Evolutionary conservation across 306 rosid genomes (phyloP).

Genomic region (Rosa persica): DNA sequence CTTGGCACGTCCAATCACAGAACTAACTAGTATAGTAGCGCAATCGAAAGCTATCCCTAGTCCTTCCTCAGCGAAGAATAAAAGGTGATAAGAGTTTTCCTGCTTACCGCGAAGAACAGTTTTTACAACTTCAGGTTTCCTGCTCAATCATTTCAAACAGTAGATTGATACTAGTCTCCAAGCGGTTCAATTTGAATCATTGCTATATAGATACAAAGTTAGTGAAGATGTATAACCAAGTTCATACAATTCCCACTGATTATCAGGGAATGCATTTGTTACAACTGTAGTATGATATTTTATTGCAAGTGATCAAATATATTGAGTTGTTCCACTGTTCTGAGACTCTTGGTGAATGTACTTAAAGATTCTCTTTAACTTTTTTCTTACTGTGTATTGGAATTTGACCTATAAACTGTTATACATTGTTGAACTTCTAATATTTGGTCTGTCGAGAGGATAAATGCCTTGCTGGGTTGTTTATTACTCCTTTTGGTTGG

Average conservation of each 20-base stretch:
- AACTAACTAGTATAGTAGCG: not conserved
- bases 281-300: too few species aligned
- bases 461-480: not conserved
- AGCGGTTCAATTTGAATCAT: not conserved
- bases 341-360: not conserved
- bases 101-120: not conserved
- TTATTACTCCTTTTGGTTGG: not conserved
- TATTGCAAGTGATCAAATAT: not conserved
- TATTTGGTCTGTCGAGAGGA: not conserved
- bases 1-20: not conserved
- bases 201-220: not conserved
- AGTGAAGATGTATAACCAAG: not conserved
- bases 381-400: not conserved
- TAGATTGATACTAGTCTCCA: not conserved
- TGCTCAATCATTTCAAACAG: not conserved
- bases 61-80: not conserved
- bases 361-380: not conserved
- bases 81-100: not conserved
- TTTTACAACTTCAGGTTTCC: not conserved
- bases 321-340: not conserved
- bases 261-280: not conserved
- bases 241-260: not conserved
- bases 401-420: not conserved
- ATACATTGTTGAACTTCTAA: not conserved
- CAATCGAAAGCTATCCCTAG: not conserved